These are phyloP conservation scores for Cymbopogon flexuosus DNA, from an alignment of 202 grass and related monocot species.

Conservation along the genomic window DNA sequence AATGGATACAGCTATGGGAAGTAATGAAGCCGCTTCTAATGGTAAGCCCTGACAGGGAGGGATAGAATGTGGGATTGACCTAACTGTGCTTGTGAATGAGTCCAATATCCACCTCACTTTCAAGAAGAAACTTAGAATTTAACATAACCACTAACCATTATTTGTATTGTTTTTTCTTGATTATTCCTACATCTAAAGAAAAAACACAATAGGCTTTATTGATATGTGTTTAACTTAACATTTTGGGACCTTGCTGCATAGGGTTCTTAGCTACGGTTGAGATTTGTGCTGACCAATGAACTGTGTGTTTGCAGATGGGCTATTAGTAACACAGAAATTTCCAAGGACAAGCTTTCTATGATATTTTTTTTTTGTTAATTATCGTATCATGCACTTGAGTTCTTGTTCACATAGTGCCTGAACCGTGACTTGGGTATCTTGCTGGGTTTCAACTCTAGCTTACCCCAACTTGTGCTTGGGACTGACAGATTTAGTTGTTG, in stretches of 20 bases:
- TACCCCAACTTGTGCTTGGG: too few relatives aligned
- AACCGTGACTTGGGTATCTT: too few relatives aligned
- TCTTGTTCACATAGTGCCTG: not conserved
- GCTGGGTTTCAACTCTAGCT: too few relatives aligned
- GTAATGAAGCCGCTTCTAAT: conserved; percentile 32
- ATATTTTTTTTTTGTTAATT: not conserved
- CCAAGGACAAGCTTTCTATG: not conserved
- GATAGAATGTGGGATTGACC: not conserved
- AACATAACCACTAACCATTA: not conserved
- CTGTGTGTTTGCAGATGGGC: not conserved
- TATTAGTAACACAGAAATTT: conserved; percentile 10
- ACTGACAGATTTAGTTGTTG: too few relatives aligned
- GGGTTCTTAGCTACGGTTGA: conserved; percentile 2
- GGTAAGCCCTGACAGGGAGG: conserved; percentile 30
- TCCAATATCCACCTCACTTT: conserved; percentile 19
- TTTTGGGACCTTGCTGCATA: conserved; percentile 11
- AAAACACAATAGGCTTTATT: not conserved
- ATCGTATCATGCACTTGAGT: conserved; percentile 13
- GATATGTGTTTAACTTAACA: not conserved
- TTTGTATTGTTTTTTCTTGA: not conserved
- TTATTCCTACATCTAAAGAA: conserved; percentile 7
- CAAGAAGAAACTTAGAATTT: conserved; percentile 1
- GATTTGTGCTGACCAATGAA: not conserved
- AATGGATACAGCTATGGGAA: conserved; percentile 41
- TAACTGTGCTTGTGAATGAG: conserved; percentile 16